Conservation (phyloP, 1,284 basidiomycete species). For the Pseudozyma thailandica region DNA sequence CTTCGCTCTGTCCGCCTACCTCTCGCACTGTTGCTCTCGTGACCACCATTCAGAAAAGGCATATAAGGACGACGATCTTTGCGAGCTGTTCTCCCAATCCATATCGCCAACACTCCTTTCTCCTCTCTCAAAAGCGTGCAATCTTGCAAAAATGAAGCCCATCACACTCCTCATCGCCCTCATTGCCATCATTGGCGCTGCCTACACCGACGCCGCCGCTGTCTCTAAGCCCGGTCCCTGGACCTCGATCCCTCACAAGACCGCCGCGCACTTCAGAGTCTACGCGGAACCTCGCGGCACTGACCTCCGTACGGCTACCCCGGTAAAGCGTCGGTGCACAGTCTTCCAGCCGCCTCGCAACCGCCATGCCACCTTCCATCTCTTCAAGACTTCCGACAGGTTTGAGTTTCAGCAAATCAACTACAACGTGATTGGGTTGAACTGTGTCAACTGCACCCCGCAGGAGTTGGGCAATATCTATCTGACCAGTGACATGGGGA, state of each 20-base stretch:
- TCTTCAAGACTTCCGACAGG: neutral
- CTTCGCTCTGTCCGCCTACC: no score
- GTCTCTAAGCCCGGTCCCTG: slow-evolving; percentile 6
- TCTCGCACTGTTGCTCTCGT: no score
- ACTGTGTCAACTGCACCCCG: slow-evolving; percentile 26
- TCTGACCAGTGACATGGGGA: slow-evolving; percentile 3
- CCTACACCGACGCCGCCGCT: slow-evolving; percentile 5
- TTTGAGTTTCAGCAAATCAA: slow-evolving; percentile 23
- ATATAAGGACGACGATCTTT: neutral
- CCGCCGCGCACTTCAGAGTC: slow-evolving; percentile 4
- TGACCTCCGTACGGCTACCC: neutral
- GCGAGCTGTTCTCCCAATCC: neutral
- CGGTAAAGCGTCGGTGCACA: neutral
- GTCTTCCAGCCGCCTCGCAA: neutral
- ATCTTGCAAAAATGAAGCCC: slow-evolving; percentile 9
- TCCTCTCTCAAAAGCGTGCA: no score
- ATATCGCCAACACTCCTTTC: neutral
- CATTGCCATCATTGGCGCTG: slow-evolving; percentile 5
- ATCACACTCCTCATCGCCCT: slow-evolving; percentile 13
- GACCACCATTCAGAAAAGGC: no score
- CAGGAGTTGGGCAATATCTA: slow-evolving; percentile 9
- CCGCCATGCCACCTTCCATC: neutral
- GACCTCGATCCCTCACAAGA: slow-evolving; percentile 6
- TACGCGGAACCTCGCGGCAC: neutral
- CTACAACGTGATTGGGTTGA: slow-evolving; percentile 9